Conservation (phyloP, 2,329 filamentous ascomycete species). For the Coniochaeta prunicola region DNA sequence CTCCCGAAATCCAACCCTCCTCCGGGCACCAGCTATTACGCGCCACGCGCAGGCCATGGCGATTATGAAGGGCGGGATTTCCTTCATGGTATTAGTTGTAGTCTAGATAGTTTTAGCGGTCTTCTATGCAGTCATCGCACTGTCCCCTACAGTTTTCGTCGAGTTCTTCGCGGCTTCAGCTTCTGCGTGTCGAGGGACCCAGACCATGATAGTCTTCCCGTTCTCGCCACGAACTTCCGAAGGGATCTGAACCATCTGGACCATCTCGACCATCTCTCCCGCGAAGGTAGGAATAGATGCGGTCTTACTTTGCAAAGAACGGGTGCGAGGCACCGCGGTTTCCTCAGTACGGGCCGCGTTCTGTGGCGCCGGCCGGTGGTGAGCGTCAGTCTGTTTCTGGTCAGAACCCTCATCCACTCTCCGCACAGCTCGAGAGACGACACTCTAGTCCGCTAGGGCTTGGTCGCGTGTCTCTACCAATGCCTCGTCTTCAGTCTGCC, state of each 20-base stretch:
- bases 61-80: no score
- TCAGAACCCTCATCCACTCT: neutral
- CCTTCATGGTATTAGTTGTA: no score
- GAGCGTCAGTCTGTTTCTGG: neutral
- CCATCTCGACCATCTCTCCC: neutral
- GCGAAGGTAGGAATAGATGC: neutral
- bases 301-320: neutral
- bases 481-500: neutral
- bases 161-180: no score
- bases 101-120: no score
- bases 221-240: neutral
- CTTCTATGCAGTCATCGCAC: no score
- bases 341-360: neutral
- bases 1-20: no score
- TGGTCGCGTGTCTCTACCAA: neutral
- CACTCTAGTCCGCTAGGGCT: neutral
- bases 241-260: neutral
- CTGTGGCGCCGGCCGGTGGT: neutral
- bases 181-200: slow-evolving; percentile 2
- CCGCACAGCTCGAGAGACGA: neutral
- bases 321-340: neutral
- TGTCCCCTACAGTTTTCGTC: no score
- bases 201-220: neutral
- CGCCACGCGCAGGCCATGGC: no score
- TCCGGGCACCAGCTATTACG: no score